Conservation (phyloP, 139 green algal species). For the Tetradesmus lagerheimii region DNA sequence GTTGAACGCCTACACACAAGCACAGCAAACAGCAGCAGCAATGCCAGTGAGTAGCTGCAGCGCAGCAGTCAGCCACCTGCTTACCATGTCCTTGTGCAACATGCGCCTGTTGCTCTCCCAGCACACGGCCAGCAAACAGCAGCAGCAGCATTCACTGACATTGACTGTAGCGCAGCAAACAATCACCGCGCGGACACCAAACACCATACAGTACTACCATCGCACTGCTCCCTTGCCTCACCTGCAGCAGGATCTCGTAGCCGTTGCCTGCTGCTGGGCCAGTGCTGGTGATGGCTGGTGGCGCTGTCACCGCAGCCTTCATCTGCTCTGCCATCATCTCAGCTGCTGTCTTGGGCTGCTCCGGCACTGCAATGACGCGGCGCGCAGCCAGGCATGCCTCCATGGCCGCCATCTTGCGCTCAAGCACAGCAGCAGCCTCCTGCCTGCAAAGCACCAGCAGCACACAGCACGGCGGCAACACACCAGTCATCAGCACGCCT, state of each 20-base stretch:
- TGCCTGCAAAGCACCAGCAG: constrained; percentile 30
- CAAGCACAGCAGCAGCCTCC: constrained; percentile 87
- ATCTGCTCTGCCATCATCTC: constrained; percentile 65
- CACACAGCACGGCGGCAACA: no score
- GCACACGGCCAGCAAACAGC: background rate
- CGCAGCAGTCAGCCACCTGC: background rate
- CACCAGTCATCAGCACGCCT: no score
- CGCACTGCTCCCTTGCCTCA: no score
- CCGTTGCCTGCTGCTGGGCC: constrained; percentile 84
- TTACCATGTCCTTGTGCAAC: background rate
- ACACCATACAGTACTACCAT: no score
- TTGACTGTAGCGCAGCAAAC: no score
- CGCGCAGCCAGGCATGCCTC: constrained; percentile 86
- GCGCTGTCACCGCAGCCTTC: constrained; percentile 49
- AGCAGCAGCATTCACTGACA: background rate
- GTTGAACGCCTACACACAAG: constrained; percentile 90
- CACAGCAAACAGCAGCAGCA: no score
- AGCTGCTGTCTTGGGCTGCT: constrained; percentile 60
- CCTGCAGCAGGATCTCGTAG: constrained; percentile 95
- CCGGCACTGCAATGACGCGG: constrained; percentile 58
- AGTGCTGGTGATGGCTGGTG: constrained; percentile 56
- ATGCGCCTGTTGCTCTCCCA: background rate
- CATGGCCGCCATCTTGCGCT: constrained; percentile 93
- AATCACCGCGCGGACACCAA: no score
- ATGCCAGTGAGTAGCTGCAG: background rate